Conservation (phyloP, 2,329 filamentous ascomycete species). For the Colletotrichum lindemuthianum region DNA sequence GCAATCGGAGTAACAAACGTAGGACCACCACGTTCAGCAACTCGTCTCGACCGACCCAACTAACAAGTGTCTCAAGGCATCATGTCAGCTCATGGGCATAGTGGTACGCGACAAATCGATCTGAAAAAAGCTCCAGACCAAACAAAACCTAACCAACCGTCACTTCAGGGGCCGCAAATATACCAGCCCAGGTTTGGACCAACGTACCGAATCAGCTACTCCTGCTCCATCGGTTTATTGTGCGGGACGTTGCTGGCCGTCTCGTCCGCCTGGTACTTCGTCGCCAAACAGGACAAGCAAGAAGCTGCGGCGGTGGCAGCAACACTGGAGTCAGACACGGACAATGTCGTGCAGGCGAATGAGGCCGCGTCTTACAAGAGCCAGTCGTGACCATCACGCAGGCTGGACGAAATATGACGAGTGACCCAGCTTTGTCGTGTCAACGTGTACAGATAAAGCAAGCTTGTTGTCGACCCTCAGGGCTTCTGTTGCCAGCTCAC, state of each 20-base stretch:
- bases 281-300: conserved; percentile 33
- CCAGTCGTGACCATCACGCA: neutral
- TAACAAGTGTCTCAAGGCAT: conserved; percentile 31
- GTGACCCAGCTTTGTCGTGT: neutral
- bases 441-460: neutral
- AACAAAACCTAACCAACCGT: neutral
- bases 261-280: conserved; percentile 39
- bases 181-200: conserved; percentile 52
- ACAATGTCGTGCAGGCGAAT: neutral
- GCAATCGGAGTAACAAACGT: conserved; percentile 50
- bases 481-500: too few species aligned
- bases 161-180: conserved; percentile 46
- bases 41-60: neutral
- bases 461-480: too few species aligned
- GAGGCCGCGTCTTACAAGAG: too few species aligned
- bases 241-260: conserved; percentile 40
- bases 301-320: neutral
- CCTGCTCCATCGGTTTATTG: conserved; percentile 47
- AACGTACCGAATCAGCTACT: conserved; percentile 49
- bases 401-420: neutral
- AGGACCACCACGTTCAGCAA: neutral
- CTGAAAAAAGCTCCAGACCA: too few species aligned
- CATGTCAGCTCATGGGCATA: conserved; percentile 49
- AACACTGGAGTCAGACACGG: neutral
- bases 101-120: conserved; percentile 38